A percentile compares a stretch with the other conserved stretches of the same genome.
These are phyloP conservation scores for Cenococcum geophilum DNA, from an alignment of 495 filamentous ascomycete species.

Conservation along the genomic window DNA sequence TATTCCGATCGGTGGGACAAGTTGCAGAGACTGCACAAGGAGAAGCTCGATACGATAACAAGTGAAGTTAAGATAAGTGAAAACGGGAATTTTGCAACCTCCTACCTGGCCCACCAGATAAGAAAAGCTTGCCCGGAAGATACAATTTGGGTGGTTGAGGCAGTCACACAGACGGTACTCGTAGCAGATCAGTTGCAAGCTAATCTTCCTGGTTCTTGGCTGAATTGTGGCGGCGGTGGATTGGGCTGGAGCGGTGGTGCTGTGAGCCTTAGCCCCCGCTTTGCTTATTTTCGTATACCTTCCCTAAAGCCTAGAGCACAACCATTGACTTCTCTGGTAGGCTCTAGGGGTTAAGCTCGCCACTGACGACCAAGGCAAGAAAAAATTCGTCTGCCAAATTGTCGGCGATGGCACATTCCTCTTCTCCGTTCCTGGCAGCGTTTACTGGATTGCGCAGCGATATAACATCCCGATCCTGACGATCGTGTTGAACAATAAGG, in stretches of 20 bases:
- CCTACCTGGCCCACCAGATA: constrained; percentile 62
- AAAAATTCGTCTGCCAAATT: constrained; percentile 85
- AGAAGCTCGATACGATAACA: constrained; percentile 54
- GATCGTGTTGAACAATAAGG: constrained; percentile 91
- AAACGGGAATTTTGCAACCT: constrained; percentile 62
- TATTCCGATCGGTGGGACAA: constrained; percentile 47
- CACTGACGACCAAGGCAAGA: constrained; percentile 57
- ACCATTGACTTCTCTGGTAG: neutral
- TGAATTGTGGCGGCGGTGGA: constrained; percentile 92
- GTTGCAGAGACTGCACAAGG: constrained; percentile 54
- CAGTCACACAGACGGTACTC: constrained; percentile 74
- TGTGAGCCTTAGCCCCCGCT: neutral
- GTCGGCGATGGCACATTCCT: constrained; percentile 91
- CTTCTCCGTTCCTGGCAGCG: constrained; percentile 77
- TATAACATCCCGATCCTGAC: constrained; percentile 87
- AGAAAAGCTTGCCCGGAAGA: constrained; percentile 56
- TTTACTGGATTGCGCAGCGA: constrained; percentile 85
- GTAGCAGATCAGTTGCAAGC: constrained; percentile 79
- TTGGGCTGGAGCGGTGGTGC: constrained; percentile 92
- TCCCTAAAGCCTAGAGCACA: neutral
- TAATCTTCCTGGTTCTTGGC: constrained; percentile 71
- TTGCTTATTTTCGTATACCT: neutral
- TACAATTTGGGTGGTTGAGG: constrained; percentile 80
- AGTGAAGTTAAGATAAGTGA: constrained; percentile 49
- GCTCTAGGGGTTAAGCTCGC: constrained; percentile 82